Base-by-base conservation (phyloP, 352 stramenopile genomes). In the Blastocystis sp. region DNA sequence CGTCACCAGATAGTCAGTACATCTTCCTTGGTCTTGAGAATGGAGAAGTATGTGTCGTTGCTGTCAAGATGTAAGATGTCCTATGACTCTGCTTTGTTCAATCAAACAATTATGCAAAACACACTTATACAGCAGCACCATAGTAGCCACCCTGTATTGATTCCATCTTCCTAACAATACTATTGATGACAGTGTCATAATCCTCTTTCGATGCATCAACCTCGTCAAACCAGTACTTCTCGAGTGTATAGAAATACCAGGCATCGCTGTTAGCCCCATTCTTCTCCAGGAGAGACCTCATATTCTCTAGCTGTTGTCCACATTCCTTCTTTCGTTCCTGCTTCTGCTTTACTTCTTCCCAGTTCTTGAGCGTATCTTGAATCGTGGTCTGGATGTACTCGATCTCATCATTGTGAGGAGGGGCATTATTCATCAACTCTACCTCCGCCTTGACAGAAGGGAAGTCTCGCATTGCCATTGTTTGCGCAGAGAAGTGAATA, bases 21-120 rank as follows among this genome's bases (percentile, higher is more conserved):
- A 56, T 88, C 20, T 88, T 76, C 45, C 37, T 88, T 47, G 77
- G 77, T 54, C 45, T 88, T 26, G 77, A 88, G 66, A 88, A 88
- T 18, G 77, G 77, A 23, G 77, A 88, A 26, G 77, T 88, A n/a
- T 88, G 45, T 45, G 66, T 79, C n/a, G 26, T 88, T 18, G 77
- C 73, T 3, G 73, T 68, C 34, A 84, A 84, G 73, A 43, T 45
- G 54, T 84, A 45, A 39, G 59, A 34, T 34, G 29, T 34, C 29
- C 29, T 34, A 34, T 34, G 29, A 66, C 54, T 62, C 29, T 66
- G 13, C 26, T 75, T 5, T 75, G 63, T 34, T 34, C 0, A 1
- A 34, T 1, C 29, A 34, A 34, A 34, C 29, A 34, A 34, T 1
- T 34, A 34, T 34, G 29, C 29, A 34, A 34, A 34, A 34, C 29